Evolutionary conservation across 805 yeast species (phyloP), one percentile per base, ranked within the genome.

Genomic region (Wickerhamomyces xylosicus): DNA sequence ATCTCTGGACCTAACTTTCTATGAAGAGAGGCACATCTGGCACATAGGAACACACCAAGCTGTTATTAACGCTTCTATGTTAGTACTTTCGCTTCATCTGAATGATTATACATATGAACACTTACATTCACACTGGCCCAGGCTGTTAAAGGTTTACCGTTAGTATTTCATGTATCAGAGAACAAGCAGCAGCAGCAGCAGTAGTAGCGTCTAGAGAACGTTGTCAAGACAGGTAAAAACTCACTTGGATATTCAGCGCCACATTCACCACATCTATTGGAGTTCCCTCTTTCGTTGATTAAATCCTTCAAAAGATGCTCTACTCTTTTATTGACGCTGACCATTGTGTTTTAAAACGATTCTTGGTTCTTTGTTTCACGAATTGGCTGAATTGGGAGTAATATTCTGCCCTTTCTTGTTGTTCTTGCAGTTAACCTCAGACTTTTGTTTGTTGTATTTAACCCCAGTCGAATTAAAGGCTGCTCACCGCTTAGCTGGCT

Each of bases 21-120:
- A 58, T 85, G 95, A 27, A 78, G 68, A 3, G 85, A 75, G 8
- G 94, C 90, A 67, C 95, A 85, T 47, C 92, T 64, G 14, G 92
- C 92, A 63, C 95, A 85, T 15, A 85, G 63, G 42, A 85, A 77
- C 4, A 84, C 61, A 20, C 94, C 95, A 33, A 84, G 49, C 33
- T 31, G 19, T 31, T 5, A 15, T 4, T 9, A 16, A 31, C 13
- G 8, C n/a, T n/a, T n/a, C n/a, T 16, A 15, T 5, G 33, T 15
- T 31, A 31, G 17, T 25, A 25, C 18, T 8, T 15, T 22, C 9
- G 28, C 13, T 9, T 9, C 28, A 22, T 22, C 9, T 9, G 4
- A n/a, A 15, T 16, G 5, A 29, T 20, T 29, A 22, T 22, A 22
- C 13, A 22, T 22, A 22, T 22, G 9, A n/a, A 13, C 13, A 38